Percentiles rank a stretch among this genome's conserved stretches.
These are phyloP conservation scores for Verticillium tricorpus DNA, from an alignment of 2,329 filamentous ascomycete species.

Conservation along the genomic window DNA sequence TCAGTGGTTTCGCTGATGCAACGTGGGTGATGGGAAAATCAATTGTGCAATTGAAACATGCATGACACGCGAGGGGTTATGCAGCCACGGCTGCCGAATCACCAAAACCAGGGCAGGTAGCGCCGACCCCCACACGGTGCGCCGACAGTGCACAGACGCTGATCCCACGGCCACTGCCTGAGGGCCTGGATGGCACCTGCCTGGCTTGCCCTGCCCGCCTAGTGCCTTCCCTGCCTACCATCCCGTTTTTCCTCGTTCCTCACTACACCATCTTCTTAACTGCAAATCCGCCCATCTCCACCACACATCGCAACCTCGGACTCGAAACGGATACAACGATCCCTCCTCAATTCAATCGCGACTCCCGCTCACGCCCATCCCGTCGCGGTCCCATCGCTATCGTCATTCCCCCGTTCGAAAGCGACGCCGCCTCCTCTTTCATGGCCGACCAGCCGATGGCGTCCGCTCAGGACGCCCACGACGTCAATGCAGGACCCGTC, in stretches of 20 bases:
- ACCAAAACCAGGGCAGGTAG: not conserved
- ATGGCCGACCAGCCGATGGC: constrained; percentile 11
- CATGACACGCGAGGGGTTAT: not conserved
- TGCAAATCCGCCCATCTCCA: constrained; percentile 7
- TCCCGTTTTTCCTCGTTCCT: constrained; percentile 4
- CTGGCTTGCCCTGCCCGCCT: no score
- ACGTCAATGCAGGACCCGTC: constrained; percentile 6
- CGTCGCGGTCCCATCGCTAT: not conserved
- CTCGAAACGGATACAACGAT: constrained; percentile 14
- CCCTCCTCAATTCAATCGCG: constrained; percentile 11
- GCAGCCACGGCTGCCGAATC: not conserved
- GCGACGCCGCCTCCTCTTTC: not conserved
- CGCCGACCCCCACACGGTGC: not conserved
- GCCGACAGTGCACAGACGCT: not conserved
- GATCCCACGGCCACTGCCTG: not conserved
- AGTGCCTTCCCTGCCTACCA: not conserved
- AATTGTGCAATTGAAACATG: not conserved
- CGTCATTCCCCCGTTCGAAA: not conserved
- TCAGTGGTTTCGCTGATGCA: not conserved
- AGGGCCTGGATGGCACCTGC: no score
- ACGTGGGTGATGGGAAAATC: not conserved
- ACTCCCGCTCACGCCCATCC: constrained; percentile 1
- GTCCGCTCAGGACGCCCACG: constrained; percentile 8
- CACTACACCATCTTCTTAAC: constrained; percentile 9
- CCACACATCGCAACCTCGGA: constrained; percentile 6